Conservation (phyloP, 441 rosid species). For the Euphorbia schlechtendalii region DNA sequence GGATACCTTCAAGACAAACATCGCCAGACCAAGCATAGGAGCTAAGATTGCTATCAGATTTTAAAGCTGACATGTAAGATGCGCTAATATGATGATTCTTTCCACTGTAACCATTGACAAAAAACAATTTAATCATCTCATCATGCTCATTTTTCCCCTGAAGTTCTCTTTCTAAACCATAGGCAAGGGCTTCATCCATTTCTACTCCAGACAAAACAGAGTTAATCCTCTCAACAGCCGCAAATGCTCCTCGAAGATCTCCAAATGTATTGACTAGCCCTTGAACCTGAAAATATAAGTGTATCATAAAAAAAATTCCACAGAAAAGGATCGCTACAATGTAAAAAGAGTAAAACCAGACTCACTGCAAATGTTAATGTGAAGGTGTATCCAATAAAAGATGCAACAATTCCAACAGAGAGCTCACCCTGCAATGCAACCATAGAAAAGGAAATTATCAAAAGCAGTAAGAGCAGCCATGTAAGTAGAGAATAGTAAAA, state of each 20-base stretch:
- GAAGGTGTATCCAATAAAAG: constrained; percentile 92
- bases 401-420: constrained; percentile 83
- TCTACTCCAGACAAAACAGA: constrained; percentile 67
- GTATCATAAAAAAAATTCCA: constrained; percentile 15
- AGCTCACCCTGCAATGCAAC: constrained; percentile 61
- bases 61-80: constrained; percentile 68
- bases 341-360: constrained; percentile 22
- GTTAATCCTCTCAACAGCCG: constrained; percentile 87
- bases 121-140: constrained; percentile 50
- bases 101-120: constrained; percentile 41
- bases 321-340: constrained; percentile 12
- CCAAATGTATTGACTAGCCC: constrained; percentile 92
- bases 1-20: constrained; percentile 69
- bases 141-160: constrained; percentile 41
- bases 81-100: constrained; percentile 30
- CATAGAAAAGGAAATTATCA: constrained; percentile 1
- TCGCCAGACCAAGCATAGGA: constrained; percentile 73
- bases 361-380: constrained; percentile 90
- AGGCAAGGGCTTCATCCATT: constrained; percentile 84
- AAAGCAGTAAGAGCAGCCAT: background rate
- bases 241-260: constrained; percentile 80
- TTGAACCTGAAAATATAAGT: constrained; percentile 58
- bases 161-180: constrained; percentile 80
- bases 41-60: constrained; percentile 47
- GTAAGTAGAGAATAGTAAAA: background rate